phyloP scores from a whole-genome alignment of 495 filamentous ascomycete species.

The Chaetomium tenue region DNA sequence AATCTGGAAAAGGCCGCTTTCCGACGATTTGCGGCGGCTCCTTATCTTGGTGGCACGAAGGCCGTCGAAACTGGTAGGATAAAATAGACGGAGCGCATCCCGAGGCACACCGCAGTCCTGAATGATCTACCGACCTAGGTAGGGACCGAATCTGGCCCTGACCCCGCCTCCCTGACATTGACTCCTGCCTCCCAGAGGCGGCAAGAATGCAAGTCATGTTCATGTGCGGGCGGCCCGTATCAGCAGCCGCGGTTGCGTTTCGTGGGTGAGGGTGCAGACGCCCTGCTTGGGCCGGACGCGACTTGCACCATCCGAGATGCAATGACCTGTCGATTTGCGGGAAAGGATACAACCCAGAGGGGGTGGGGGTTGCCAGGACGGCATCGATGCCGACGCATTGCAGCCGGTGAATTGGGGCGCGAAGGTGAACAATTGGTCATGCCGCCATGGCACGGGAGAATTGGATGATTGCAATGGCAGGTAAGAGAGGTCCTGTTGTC shows the following conservation, averaged over 20 bases:
- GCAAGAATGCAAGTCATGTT: not conserved
- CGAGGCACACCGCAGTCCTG: not conserved
- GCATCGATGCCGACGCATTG: not conserved
- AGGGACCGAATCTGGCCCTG: not conserved
- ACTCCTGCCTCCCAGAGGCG: not conserved
- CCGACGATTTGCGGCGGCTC: too few relatives aligned
- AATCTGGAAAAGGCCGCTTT: too few relatives aligned
- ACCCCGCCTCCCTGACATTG: not conserved
- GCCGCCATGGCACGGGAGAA: not conserved
- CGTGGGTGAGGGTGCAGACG: not conserved
- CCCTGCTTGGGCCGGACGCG: slow-evolving; percentile 11
- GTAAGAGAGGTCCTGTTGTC: not conserved
- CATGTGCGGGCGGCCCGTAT: not conserved
- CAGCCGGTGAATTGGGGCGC: not conserved
- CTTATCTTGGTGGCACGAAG: too few relatives aligned
- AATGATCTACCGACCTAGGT: not conserved
- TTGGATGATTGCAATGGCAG: not conserved
- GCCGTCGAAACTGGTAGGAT: not conserved
- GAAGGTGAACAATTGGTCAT: not conserved
- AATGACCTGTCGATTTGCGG: slow-evolving; percentile 2
- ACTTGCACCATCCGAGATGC: slow-evolving; percentile 22
- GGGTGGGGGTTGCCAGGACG: not conserved
- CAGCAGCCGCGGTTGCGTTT: not conserved
- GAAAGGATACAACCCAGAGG: not conserved
- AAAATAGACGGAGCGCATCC: not conserved